Conservation (phyloP, 129 eudicot genomes). For the Mikania micrantha region DNA sequence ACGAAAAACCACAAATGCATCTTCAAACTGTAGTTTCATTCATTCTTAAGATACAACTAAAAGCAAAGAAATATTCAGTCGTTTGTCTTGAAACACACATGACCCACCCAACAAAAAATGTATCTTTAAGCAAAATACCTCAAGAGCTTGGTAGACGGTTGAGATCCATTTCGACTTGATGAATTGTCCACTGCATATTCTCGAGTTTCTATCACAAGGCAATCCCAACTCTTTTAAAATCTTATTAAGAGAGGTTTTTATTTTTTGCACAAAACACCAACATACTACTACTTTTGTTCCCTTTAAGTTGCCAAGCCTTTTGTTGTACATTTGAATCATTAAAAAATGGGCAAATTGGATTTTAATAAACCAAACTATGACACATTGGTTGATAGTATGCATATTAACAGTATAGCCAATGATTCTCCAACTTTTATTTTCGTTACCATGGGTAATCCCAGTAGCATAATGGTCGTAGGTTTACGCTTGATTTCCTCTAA, state of each 20-base stretch:
- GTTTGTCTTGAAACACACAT: slow-evolving; percentile 6
- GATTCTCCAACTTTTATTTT: no score
- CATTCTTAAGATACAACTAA: background rate
- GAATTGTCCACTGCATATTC: slow-evolving; percentile 95
- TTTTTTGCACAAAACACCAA: background rate
- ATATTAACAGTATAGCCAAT: no score
- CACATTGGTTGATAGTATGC: no score
- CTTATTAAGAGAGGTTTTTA: background rate
- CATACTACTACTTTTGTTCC: background rate
- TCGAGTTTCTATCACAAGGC: slow-evolving; percentile 67
- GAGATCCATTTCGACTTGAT: slow-evolving; percentile 95
- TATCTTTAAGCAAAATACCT: background rate
- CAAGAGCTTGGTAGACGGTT: slow-evolving; percentile 47
- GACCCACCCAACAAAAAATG: background rate
- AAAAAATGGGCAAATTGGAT: background rate
- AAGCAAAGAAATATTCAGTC: background rate
- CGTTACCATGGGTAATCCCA: no score
- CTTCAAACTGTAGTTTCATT: background rate
- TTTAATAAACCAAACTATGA: no score
- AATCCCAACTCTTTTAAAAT: background rate
- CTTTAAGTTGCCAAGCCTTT: background rate
- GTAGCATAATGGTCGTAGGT: no score
- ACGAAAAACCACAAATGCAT: background rate
- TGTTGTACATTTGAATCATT: background rate
- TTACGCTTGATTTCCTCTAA: no score